Evolutionary conservation across 1,284 basidiomycete genomes (phyloP).

Genomic region (Sporisorium graminicola): DNA sequence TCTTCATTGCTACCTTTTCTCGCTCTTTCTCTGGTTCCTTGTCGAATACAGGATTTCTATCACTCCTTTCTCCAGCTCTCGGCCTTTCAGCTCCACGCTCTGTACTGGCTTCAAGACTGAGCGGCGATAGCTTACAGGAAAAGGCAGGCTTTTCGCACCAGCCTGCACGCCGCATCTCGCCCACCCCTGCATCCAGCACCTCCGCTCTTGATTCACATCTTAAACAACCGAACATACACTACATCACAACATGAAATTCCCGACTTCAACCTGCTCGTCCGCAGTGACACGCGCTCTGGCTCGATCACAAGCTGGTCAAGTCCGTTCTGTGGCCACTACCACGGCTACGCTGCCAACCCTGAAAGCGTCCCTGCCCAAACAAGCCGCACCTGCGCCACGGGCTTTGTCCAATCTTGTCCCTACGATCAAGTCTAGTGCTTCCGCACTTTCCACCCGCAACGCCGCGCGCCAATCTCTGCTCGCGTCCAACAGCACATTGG

Average conservation of each 20-base stretch:
- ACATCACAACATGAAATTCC: slow-evolving; percentile 20
- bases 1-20: not conserved
- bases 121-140: not conserved
- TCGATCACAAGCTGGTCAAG: slow-evolving; percentile 14
- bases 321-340: slow-evolving; percentile 22
- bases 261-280: slow-evolving; percentile 11
- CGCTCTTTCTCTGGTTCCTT: not conserved
- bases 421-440: not conserved
- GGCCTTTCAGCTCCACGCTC: not conserved
- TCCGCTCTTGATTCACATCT: not conserved
- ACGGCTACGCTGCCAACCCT: slow-evolving; percentile 13
- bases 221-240: not conserved
- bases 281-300: slow-evolving; percentile 16
- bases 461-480: slow-evolving; percentile 17
- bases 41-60: not conserved
- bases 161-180: not conserved
- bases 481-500: slow-evolving; percentile 23
- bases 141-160: not conserved
- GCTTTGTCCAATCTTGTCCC: slow-evolving; percentile 12
- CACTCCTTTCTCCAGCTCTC: too few relatives aligned
- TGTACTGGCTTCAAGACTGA: not conserved
- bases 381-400: slow-evolving; percentile 10
- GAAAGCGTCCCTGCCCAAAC: slow-evolving; percentile 12
- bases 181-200: not conserved
- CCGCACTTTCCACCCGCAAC: slow-evolving; percentile 1